phyloP scores from a whole-genome alignment of 2,329 filamentous ascomycete species.

The Xylaria digitata region DNA sequence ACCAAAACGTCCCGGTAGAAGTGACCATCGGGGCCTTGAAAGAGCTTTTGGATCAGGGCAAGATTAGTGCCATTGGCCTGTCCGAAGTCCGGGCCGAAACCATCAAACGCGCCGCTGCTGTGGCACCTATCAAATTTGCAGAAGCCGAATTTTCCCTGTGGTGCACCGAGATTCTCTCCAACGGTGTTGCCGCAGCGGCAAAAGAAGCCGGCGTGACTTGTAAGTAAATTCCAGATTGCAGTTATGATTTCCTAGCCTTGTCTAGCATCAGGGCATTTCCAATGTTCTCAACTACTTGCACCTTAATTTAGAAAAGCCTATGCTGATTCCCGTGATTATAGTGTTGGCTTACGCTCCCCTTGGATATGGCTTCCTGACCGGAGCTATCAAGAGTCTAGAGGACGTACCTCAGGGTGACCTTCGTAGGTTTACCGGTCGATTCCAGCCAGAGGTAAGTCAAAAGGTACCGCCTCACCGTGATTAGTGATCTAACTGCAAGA shows the following conservation, averaged over 20 bases:
- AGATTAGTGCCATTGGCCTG: conserved; percentile 47
- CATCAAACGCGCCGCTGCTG: conserved; percentile 58
- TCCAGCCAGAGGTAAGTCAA: conserved; percentile 9
- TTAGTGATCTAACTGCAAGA: no score
- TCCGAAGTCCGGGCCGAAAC: conserved; percentile 50
- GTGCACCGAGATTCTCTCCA: conserved; percentile 64
- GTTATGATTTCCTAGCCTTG: no score
- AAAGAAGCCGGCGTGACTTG: no score
- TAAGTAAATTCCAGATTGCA: no score
- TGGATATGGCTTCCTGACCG: conserved; percentile 68
- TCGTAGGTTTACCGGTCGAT: conserved; percentile 57
- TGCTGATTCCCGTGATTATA: no score
- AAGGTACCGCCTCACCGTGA: no score
- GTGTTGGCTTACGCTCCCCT: conserved; percentile 65
- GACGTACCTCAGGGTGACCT: conserved; percentile 63
- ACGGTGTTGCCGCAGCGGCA: conserved; percentile 52
- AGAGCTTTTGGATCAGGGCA: conserved; percentile 49
- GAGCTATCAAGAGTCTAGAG: conserved; percentile 57
- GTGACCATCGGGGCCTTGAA: conserved; percentile 47
- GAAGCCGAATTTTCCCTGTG: conserved; percentile 61
- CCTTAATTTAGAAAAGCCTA: no score
- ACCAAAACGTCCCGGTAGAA: conserved; percentile 52
- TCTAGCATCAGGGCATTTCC: no score
- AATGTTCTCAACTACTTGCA: no score
- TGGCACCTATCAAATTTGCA: conserved; percentile 66